Percentiles rank a stretch among this genome's conserved stretches.
phyloP scores from a whole-genome alignment of 139 green algal species.

The Chlorella sorokiniana region DNA sequence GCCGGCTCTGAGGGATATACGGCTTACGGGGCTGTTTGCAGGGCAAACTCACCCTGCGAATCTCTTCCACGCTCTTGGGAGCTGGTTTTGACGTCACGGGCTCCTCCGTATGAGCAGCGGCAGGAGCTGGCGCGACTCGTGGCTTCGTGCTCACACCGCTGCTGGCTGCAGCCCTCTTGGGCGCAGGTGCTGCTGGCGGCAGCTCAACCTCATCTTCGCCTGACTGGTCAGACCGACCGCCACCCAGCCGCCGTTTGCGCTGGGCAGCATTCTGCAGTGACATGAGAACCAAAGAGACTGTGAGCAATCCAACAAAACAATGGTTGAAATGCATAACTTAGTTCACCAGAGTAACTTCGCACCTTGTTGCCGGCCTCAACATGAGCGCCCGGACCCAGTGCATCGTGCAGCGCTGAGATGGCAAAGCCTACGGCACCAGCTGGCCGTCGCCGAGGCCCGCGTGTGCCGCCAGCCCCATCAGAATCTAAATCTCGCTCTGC shows the following conservation, averaged over 20 bases:
- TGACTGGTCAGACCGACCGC: neutral
- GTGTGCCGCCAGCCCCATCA: neutral
- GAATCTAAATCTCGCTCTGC: neutral
- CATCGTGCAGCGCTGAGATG: neutral
- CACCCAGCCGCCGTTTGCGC: slow-evolving; percentile 21
- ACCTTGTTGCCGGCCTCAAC: slow-evolving; percentile 16
- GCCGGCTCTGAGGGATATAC: neutral
- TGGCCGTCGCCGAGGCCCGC: neutral
- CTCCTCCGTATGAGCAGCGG: neutral
- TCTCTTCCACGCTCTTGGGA: slow-evolving; percentile 36
- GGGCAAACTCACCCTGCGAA: slow-evolving; percentile 10
- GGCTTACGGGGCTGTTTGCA: neutral
- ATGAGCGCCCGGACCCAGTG: neutral
- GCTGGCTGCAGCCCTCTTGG: neutral
- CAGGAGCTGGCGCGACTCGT: neutral
- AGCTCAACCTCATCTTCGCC: neutral
- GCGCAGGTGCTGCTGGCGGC: neutral
- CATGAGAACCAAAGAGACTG: too few relatives aligned
- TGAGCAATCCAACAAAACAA: too few relatives aligned
- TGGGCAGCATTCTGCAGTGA: neutral
- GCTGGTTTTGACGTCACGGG: neutral
- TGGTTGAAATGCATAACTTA: too few relatives aligned
- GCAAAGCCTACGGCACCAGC: slow-evolving; percentile 10
- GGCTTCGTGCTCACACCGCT: neutral
- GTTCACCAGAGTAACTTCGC: too few relatives aligned